Base-by-base conservation (phyloP, 2,329 filamentous ascomycete genomes). In the Pyrenophora teres region DNA sequence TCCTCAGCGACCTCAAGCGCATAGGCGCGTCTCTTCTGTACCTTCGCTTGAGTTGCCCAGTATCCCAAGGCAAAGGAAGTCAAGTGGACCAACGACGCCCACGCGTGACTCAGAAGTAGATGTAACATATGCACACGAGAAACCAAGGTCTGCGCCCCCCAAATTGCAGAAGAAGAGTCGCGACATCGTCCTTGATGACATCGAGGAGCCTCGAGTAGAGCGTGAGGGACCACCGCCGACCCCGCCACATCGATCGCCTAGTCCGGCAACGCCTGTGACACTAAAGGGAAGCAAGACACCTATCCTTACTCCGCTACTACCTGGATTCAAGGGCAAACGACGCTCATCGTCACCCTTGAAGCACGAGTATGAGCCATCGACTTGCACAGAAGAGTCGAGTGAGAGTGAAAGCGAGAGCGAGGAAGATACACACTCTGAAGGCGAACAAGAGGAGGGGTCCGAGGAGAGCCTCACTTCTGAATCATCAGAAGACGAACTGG, bases 361-460 rank as follows among this genome's bases (percentile, higher is more conserved):
- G 77, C 93, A 97, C 69, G 93, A 99, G 75, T 99, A 97, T 65
- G 87, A 92, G 57, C 93, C 93, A 12, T 97, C 94, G 13, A 86
- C 84, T 6, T 84, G 83, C 39, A 87, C 85, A 0, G 83, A 84
- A 36, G 84, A 84, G 6, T 81, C 81, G 7, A 81, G 78, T 1
- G 80, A 84, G 47, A 86, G 81, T 38, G 27, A 30, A 30, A 30
- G 27, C 10, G 82, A 84, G 40, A 76, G 81, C 39, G 82, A 84
- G 40, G 76, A 79, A 37, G 82, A 81, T 4, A 76, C 76, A 5
- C 70, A 32, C 4, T 64, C 62, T 1, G 64, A 63, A 18, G 63
- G 78, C 36, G 83, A 81, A 12, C 76, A 76, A 6, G 72, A 69
- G 10, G 72, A 71, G 16, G 85, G 87, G 25, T 77, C 83, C 21